A percentile compares a stretch with the other conserved stretches of the same genome.
Evolutionary conservation across 495 filamentous ascomycete species (phyloP).

Genomic region (Emericellopsis terricola): DNA sequence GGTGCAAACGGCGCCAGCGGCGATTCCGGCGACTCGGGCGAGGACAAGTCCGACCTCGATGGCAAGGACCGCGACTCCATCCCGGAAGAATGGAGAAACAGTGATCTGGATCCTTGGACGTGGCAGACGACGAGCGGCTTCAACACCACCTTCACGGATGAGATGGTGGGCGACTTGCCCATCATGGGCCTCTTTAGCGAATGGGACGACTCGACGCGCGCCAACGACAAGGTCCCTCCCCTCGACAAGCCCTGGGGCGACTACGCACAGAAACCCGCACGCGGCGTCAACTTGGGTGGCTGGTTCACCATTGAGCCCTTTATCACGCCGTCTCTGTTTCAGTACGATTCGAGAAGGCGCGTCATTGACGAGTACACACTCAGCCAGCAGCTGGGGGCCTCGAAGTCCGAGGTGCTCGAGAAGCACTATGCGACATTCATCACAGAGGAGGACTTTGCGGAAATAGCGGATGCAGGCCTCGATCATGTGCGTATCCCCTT

Average conservation of each 20-base stretch:
- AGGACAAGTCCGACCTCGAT: conserved; percentile 34
- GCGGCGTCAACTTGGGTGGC: conserved; percentile 85
- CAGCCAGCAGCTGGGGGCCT: conserved; percentile 44
- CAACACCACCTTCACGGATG: conserved; percentile 84
- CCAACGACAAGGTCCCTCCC: conserved; percentile 65
- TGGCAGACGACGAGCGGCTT: conserved; percentile 89
- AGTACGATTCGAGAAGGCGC: conserved; percentile 40
- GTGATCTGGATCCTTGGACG: conserved; percentile 72
- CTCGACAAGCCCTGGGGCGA: conserved; percentile 52
- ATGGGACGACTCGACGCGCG: conserved; percentile 67
- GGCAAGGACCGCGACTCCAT: conserved; percentile 42
- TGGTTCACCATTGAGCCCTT: conserved; percentile 93
- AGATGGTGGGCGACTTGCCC: conserved; percentile 65
- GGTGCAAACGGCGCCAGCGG: too few species aligned
- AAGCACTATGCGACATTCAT: conserved; percentile 84
- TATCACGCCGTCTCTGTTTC: conserved; percentile 83
- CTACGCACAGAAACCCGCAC: conserved; percentile 65
- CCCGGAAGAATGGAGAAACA: conserved; percentile 49
- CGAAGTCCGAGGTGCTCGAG: conserved; percentile 48
- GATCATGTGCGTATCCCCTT: conserved; percentile 93
- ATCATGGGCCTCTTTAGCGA: conserved; percentile 76
- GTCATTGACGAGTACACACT: conserved; percentile 86
- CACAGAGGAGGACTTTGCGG: conserved; percentile 60
- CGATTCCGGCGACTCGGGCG: conserved; percentile 11
- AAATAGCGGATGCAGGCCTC: conserved; percentile 75